Base-by-base conservation (phyloP, 2,329 filamentous ascomycete genomes). In the Escovopsis weberi region DNA sequence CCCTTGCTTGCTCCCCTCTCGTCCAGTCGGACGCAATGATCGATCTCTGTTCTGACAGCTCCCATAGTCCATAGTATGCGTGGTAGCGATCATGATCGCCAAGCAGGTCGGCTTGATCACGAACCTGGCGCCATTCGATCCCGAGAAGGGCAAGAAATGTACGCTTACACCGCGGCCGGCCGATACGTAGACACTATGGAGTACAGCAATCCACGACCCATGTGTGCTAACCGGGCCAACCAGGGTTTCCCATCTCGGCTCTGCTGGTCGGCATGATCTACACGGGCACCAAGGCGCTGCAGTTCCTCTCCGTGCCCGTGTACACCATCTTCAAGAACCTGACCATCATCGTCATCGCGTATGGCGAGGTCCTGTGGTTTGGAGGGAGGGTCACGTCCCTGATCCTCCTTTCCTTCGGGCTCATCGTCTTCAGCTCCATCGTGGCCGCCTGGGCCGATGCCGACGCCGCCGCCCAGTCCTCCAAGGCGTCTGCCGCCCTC, bases 271-370 rank as follows among this genome's bases (percentile, higher is more conserved):
- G 87, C 60, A 98, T 96, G 91, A 96, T 98, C 65, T 98, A 96
- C 67, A 96, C 91, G 43, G 81, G 86, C 56, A 91, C 85, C 56
- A 95, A 95, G 69, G 87, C 91, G 18, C 78, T 98, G 38, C 87
- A 95, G 65, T 96, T 81, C 65, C 82, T 98, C 47, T 95, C 88
- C 30, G 94, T 98, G 43, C 91, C 91, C 23, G 91, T 98, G 26
- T 98, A 98, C 68, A 98, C 91, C 43, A 98, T 98, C 61, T 98
- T 98, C 75, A 98, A 98, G 75, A 98, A 98, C 68, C 66, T 98
- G 69, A 96, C 91, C 47, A 98, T 94, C 62, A 96, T 98, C 56
- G 79, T 96, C 50, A 98, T 96, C 57, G 91, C 91, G 43, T 98
- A 98, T 53, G 91, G 91, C 53, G 91, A 98, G 66, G 89, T 98